A percentile compares a stretch with the other conserved stretches of the same genome.
Conservation (phyloP, 2,329 filamentous ascomycete genomes). For the Venturia nashicola region DNA sequence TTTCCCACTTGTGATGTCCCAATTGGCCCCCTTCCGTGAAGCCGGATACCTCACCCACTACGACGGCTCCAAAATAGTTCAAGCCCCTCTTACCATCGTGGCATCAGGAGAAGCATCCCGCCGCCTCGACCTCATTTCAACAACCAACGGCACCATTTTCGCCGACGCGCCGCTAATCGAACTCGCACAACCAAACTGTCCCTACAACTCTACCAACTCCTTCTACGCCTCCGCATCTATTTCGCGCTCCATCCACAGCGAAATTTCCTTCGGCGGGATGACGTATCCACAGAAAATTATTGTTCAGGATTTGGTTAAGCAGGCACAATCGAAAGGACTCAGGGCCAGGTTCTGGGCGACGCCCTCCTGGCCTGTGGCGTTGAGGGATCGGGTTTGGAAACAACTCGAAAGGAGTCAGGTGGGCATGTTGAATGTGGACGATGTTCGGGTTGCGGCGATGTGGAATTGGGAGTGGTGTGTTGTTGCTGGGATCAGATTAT, state of each 20-base stretch:
- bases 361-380: conserved; percentile 40
- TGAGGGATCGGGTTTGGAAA: conserved; percentile 43
- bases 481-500: conserved; percentile 1
- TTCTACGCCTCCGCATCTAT: conserved; percentile 56
- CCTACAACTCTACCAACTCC: conserved; percentile 44
- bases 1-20: conserved; percentile 1
- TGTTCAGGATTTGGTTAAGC: conserved; percentile 39
- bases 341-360: conserved; percentile 46
- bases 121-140: conserved; percentile 4
- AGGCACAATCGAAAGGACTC: conserved; percentile 38
- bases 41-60: conserved; percentile 9
- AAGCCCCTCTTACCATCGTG: conserved; percentile 10
- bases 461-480: conserved; percentile 26
- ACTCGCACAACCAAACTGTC: conserved; percentile 10
- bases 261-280: conserved; percentile 34
- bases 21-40: conserved; percentile 3
- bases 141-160: conserved; percentile 9
- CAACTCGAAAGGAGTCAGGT: conserved; percentile 43
- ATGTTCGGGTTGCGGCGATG: conserved; percentile 37
- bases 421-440: conserved; percentile 47
- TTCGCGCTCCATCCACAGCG: conserved; percentile 37
- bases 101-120: conserved; percentile 8
- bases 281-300: conserved; percentile 30
- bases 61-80: conserved; percentile 5
- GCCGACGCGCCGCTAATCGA: conserved; percentile 10